These are phyloP conservation scores for Petunia secreta DNA, from an alignment of 257 asterid genomes.

Conservation along the genomic window DNA sequence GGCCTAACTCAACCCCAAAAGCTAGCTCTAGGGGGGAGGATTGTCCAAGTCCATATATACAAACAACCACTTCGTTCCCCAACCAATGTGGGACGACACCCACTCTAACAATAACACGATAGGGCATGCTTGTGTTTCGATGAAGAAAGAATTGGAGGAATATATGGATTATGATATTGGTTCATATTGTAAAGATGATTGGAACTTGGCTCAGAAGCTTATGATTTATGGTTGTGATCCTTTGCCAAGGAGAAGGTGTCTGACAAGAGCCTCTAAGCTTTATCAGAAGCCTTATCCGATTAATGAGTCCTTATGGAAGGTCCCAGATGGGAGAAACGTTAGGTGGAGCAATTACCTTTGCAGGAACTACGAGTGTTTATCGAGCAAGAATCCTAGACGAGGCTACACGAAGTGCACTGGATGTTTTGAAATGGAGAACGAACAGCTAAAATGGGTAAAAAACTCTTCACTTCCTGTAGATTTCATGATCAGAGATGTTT, in stretches of 20 bases:
- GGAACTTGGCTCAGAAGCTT: constrained; percentile 78
- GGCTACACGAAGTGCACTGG: constrained; percentile 73
- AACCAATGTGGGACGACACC: too few species aligned
- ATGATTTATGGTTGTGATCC: constrained; percentile 91
- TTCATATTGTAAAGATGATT: constrained; percentile 87
- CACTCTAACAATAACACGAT: constrained; percentile 42
- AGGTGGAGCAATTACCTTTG: constrained; percentile 88
- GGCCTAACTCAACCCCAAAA: too few species aligned
- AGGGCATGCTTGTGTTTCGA: constrained; percentile 74
- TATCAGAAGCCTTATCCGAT: constrained; percentile 73
- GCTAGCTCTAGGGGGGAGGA: too few species aligned
- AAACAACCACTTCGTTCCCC: too few species aligned
- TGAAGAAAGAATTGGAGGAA: constrained; percentile 80
- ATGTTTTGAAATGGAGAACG: constrained; percentile 91
- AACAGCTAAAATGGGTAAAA: constrained; percentile 66
- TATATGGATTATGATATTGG: constrained; percentile 91
- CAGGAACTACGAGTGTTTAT: constrained; percentile 71
- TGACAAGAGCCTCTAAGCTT: constrained; percentile 83
- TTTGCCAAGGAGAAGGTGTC: constrained; percentile 76
- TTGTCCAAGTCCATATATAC: too few species aligned
- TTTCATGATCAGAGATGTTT: constrained; percentile 56
- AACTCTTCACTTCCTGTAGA: constrained; percentile 50
- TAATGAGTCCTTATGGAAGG: constrained; percentile 81
- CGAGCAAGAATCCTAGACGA: constrained; percentile 71
- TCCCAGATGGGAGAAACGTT: constrained; percentile 86